Conservation (phyloP, 1,284 basidiomycete species). For the Rugiboletus extremiorientalis region DNA sequence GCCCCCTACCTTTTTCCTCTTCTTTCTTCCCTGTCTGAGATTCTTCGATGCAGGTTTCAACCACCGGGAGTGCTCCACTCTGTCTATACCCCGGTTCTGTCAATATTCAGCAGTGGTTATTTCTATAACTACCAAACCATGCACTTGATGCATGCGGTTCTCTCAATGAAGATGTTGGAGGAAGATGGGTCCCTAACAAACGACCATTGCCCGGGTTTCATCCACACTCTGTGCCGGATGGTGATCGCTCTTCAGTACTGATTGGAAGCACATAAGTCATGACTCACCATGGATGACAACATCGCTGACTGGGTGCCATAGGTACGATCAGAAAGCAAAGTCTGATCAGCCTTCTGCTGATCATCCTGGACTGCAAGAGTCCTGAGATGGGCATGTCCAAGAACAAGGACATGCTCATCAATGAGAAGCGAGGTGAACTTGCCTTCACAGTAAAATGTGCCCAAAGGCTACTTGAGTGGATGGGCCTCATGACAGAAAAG, state of each 20-base stretch:
- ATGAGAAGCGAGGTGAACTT: not conserved
- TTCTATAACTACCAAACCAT: slow-evolving; percentile 13
- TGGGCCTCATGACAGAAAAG: too few species aligned
- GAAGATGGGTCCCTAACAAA: not conserved
- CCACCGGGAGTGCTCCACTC: not conserved
- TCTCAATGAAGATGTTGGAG: rapidly evolving
- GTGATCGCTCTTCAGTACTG: slow-evolving; percentile 5
- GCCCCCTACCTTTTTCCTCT: too few species aligned
- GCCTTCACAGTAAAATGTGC: not conserved
- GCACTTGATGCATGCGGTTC: not conserved
- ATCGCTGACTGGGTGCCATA: not conserved
- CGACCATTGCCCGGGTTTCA: not conserved
- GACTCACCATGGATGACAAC: too few species aligned
- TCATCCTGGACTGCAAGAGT: not conserved
- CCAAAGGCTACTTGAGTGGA: not conserved
- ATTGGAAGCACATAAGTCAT: not conserved
- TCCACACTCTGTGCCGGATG: slow-evolving; percentile 2
- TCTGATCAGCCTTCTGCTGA: not conserved
- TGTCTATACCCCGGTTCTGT: slow-evolving; percentile 1
- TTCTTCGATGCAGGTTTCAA: slow-evolving; percentile 10
- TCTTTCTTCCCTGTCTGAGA: not conserved
- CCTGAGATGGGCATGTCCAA: rapidly evolving
- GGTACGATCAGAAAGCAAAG: not conserved
- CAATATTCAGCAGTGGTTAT: slow-evolving; percentile 11
- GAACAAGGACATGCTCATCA: not conserved